phyloP scores from a whole-genome alignment of 768 basidiomycete genomes.

The Peribolospora kevripleyi region DNA sequence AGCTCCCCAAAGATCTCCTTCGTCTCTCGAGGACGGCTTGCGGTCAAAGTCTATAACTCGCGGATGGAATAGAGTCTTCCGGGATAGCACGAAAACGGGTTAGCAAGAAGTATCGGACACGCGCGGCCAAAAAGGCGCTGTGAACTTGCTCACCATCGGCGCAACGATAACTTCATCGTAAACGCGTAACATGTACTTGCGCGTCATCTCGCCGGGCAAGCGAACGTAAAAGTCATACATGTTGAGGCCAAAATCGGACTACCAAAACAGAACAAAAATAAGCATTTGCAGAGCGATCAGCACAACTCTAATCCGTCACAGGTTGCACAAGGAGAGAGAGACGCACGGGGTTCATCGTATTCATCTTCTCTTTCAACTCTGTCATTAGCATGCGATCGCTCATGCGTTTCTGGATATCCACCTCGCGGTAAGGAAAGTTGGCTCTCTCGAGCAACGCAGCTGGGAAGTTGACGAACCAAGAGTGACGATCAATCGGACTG shows the following conservation, averaged over 20 bases:
- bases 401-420: conserved; percentile 38
- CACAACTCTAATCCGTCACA: not conserved
- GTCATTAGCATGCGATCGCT: conserved; percentile 85
- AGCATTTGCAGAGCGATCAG: not conserved
- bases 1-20: conserved; percentile 46
- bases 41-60: conserved; percentile 70
- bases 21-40: conserved; percentile 33
- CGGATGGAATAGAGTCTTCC: conserved; percentile 74
- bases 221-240: conserved; percentile 75
- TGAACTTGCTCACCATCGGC: conserved; percentile 40
- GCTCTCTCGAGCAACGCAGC: conserved; percentile 50
- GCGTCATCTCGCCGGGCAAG: conserved; percentile 43
- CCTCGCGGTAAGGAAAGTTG: conserved; percentile 64
- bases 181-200: conserved; percentile 69
- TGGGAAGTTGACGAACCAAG: conserved; percentile 22
- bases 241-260: conserved; percentile 77
- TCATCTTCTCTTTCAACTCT: conserved; percentile 60
- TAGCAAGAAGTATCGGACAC: not conserved
- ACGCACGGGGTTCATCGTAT: conserved; percentile 65
- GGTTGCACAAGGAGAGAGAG: not conserved
- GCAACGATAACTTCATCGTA: conserved; percentile 92
- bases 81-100: not conserved
- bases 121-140: not conserved
- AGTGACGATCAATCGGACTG: too few relatives aligned
- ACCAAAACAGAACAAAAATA: not conserved